Conservation (phyloP, 805 yeast species). For the Isabelozyma rhagii region DNA sequence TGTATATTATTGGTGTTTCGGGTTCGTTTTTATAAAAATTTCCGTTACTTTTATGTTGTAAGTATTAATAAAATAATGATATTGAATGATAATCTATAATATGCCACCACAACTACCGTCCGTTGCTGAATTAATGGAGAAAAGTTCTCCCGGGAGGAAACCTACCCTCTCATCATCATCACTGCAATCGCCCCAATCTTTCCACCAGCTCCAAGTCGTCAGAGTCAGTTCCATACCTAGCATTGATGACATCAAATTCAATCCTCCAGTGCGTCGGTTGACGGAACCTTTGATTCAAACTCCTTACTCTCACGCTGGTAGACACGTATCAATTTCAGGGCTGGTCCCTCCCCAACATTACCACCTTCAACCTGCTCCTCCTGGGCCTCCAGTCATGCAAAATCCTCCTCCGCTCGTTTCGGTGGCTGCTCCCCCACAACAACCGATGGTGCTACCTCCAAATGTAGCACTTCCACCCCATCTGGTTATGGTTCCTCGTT, state of each 20-base stretch:
- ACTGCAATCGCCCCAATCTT: conserved; percentile 3
- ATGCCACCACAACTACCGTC: conserved; percentile 18
- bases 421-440: not conserved
- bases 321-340: conserved; percentile 1
- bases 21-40: not conserved
- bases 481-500: not conserved
- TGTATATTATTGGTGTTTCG: not conserved
- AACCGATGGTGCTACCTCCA: conserved; percentile 1
- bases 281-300: conserved; percentile 10
- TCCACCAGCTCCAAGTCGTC: not conserved
- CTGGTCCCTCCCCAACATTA: conserved; percentile 1
- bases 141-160: not conserved
- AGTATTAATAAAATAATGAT: not conserved
- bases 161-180: conserved; percentile 3
- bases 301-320: conserved; percentile 1
- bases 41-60: not conserved
- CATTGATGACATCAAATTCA: not conserved
- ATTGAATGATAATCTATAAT: too few relatives aligned
- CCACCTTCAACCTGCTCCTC: conserved; percentile 1
- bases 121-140: conserved; percentile 20
- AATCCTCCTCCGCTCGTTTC: not conserved
- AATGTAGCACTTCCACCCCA: conserved; percentile 3
- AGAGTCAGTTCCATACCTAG: not conserved
- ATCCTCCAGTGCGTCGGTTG: conserved; percentile 10
- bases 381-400: not conserved